Evolutionary conservation across 2,329 filamentous ascomycete species (phyloP), one percentile per base, ranked within the genome.

Genomic region (Venturia nashicola): DNA sequence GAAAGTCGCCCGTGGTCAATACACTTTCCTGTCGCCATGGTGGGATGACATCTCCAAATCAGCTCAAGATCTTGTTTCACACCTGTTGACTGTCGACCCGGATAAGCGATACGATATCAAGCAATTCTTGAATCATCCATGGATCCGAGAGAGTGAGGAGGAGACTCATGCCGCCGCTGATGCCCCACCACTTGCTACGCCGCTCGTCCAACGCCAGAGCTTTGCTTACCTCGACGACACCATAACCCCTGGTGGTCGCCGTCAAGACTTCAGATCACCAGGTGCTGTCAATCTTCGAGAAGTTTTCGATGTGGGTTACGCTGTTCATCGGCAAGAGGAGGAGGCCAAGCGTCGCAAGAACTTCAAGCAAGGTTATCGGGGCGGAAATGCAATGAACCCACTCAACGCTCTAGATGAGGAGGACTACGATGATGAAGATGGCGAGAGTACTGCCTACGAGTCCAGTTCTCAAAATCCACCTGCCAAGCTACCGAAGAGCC

Each of bases 21-120:
- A 94, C 74, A 97, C 94, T 0, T 99, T 99, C 79, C 78, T 99
- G 54, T 97, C 93, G 2, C 94, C 94, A 0, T 99, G 94, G 94
- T 99, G 94, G 94, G 94, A 99, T 69, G 92, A 97, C 65, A 97
- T 99, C 66, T 97, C 93, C 66, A 91, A 94, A 74, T 87, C 90
- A 3, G 94, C 94, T 0, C 91, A 97, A 74, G 93, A 99, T 70
- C 80, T 99, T 11, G 93, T 99, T 65, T 90, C 89, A 5, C 94
- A 99, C 74, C 83, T 99, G 0, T 79, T 99, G 66, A 95, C 91
- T 0, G 94, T 99, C 66, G 91, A 99, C 69, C 94, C 94, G 0
- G 91, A 96, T 66, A 93, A 96, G 80, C 87, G 94, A 20, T 99
- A 91, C 76, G 92, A 90, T 2, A 99, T 99, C 72, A 86, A 84